Evolutionary conservation across 352 stramenopile species (phyloP).

Genomic region (Phytophthora pseudosyringae): DNA sequence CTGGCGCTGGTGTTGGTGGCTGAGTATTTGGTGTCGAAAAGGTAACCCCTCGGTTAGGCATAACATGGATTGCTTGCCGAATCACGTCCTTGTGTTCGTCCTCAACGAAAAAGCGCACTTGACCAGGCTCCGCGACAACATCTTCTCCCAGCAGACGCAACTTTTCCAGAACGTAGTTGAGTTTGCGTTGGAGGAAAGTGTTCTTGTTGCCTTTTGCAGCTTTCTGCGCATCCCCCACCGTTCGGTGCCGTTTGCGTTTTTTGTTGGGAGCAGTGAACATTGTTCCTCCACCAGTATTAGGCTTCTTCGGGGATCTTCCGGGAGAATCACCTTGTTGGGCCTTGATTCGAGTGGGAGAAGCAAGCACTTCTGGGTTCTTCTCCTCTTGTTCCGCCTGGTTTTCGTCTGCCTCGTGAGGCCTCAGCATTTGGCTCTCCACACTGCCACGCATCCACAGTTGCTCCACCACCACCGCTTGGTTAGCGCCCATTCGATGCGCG

Average conservation of each 20-base stretch:
- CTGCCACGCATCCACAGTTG: slow-evolving; percentile 90
- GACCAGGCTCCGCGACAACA: slow-evolving; percentile 44
- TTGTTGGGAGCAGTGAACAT: slow-evolving; percentile 43
- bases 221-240: slow-evolving; percentile 20
- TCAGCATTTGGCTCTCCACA: slow-evolving; percentile 80
- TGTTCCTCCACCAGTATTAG: slow-evolving; percentile 39
- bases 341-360: slow-evolving; percentile 16
- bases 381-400: slow-evolving; percentile 17
- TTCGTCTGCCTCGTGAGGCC: slow-evolving; percentile 45
- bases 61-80: slow-evolving; percentile 47
- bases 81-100: slow-evolving; percentile 46
- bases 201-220: slow-evolving; percentile 47
- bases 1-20: slow-evolving; percentile 1
- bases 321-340: slow-evolving; percentile 23
- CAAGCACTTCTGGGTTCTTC: slow-evolving; percentile 7
- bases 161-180: slow-evolving; percentile 61
- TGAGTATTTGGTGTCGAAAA: slow-evolving; percentile 8
- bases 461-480: slow-evolving; percentile 92
- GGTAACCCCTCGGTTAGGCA: slow-evolving; percentile 33
- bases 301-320: slow-evolving; percentile 29
- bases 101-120: slow-evolving; percentile 57
- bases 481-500: slow-evolving; percentile 96
- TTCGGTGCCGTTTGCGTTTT: slow-evolving; percentile 42
- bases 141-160: slow-evolving; percentile 48
- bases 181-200: slow-evolving; percentile 47